Base-by-base conservation (phyloP, 2,329 filamentous ascomycete genomes). In the Aspergillaceae sp. region DNA sequence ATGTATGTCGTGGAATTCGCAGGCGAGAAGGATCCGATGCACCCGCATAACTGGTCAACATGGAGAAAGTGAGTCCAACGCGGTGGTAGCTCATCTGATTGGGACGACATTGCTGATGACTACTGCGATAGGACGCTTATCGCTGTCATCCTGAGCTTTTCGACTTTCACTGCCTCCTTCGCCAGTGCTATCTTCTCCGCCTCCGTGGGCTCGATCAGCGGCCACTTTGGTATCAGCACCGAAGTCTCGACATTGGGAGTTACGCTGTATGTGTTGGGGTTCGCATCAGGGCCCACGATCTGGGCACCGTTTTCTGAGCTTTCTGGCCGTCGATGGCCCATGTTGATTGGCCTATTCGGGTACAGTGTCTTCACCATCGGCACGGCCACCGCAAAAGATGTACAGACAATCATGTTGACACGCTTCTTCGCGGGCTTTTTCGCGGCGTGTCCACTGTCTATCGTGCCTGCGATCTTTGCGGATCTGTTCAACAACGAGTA, bases 111-210 rank as follows among this genome's bases (percentile, higher is more conserved):
- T 3, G 8, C 19, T 38, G 36, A 38, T 19, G 6, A 9, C 27
- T 4, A 9, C 11, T 19, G 33, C 7, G 3, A 8, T 34, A 56
- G 56, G 34, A 41, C 55, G 3, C 34, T 43, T 4, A 52, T 63
- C 4, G 61, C 62, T 1, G 43, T 46, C 28, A 49, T 58, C 1
- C 48, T 64, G 4, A 57, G 58, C 9, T 79, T 73, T 44, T 71
- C 72, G 4, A 78, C 76, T 3, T 65, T 79, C 35, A 62, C 68
- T 1, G 66, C 72, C 0, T 73, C 76, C 0, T 78, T 79, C 49
- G 70, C 71, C 0, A 68, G 65, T 6, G 83, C 79, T 62, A 82
- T 87, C 56, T 88, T 86, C 69, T 86, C 83, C 1, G 70, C 80
- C 10, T 82, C 82, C 4, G 84, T 82, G 0, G 49, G 50, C 3